Evolutionary conservation across 1,139 yeast species (phyloP).

Genomic region (Suhomyces choctaworum): DNA sequence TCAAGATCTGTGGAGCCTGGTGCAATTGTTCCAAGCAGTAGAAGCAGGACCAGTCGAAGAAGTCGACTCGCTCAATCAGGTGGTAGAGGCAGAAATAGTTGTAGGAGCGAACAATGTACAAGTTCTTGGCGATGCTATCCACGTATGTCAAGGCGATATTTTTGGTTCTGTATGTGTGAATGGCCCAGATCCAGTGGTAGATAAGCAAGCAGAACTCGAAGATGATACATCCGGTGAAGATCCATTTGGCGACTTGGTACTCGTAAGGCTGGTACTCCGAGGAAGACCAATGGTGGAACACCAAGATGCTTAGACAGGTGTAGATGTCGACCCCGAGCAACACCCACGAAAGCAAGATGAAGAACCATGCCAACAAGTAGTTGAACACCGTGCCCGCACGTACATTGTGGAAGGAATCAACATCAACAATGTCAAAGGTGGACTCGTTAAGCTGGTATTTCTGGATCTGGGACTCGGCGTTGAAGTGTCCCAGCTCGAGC

Average conservation of each 20-base stretch:
- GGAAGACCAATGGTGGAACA: constrained; percentile 73
- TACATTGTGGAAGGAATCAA: constrained; percentile 54
- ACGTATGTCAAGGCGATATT: constrained; percentile 74
- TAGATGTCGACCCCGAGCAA: constrained; percentile 74
- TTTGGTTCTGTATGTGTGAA: constrained; percentile 55
- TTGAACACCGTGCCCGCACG: constrained; percentile 53
- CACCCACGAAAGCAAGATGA: constrained; percentile 54
- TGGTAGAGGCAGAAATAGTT: constrained; percentile 72
- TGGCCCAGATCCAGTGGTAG: constrained; percentile 62
- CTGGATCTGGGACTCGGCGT: constrained; percentile 22
- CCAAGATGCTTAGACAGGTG: constrained; percentile 74
- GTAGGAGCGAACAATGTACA: constrained; percentile 59
- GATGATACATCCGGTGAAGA: constrained; percentile 83
- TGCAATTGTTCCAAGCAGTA: constrained; percentile 67
- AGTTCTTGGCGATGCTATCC: constrained; percentile 58
- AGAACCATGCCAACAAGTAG: constrained; percentile 53
- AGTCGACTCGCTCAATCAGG: constrained; percentile 63
- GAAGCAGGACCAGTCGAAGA: constrained; percentile 68
- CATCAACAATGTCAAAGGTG: constrained; percentile 45
- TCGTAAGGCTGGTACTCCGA: constrained; percentile 56
- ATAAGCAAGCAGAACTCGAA: constrained; percentile 61
- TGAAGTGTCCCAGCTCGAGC: constrained; percentile 13
- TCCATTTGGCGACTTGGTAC: constrained; percentile 67
- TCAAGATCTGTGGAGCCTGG: constrained; percentile 59
- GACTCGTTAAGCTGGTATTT: constrained; percentile 41